Conservation (phyloP, 257 asterid genomes). For the Forsythia viridissima region DNA sequence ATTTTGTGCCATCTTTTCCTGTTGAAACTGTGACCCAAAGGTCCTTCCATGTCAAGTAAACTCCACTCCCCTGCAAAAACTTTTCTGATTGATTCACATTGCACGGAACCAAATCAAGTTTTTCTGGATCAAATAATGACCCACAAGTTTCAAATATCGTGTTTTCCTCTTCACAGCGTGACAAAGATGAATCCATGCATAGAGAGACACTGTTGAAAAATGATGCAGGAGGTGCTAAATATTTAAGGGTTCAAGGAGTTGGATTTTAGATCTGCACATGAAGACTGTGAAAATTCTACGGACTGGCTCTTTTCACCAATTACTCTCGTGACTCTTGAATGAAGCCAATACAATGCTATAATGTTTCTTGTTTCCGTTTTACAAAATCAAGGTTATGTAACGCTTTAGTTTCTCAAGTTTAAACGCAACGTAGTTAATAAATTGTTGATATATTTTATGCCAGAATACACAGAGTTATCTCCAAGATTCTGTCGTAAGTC, state of each 20-base stretch:
- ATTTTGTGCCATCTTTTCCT: conserved; percentile 19
- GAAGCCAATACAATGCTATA: not conserved
- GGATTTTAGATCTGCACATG: not conserved
- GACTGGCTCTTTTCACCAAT: conserved; percentile 12
- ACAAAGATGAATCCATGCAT: conserved; percentile 21
- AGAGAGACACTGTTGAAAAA: not conserved
- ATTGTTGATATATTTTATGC: not conserved
- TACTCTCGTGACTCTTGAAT: conserved; percentile 24
- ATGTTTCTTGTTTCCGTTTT: conserved; percentile 16
- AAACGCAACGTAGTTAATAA: not conserved
- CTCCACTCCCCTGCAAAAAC: not conserved
- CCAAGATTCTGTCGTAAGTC: not conserved
- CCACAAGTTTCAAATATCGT: not conserved
- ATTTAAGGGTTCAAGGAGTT: not conserved
- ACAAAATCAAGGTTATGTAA: conserved; percentile 7
- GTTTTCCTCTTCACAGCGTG: conserved; percentile 10
- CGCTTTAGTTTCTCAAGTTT: not conserved
- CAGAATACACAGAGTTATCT: not conserved
- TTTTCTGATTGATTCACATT: not conserved
- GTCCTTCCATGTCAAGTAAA: conserved; percentile 45
- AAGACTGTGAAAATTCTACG: conserved; percentile 3
- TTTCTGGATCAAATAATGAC: not conserved
- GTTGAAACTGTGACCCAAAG: conserved; percentile 33
- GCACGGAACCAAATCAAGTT: not conserved
- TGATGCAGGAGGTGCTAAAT: not conserved